These are phyloP conservation scores for Erucastrum elatum DNA, from an alignment of 345 rosid genomes.

Conservation along the genomic window DNA sequence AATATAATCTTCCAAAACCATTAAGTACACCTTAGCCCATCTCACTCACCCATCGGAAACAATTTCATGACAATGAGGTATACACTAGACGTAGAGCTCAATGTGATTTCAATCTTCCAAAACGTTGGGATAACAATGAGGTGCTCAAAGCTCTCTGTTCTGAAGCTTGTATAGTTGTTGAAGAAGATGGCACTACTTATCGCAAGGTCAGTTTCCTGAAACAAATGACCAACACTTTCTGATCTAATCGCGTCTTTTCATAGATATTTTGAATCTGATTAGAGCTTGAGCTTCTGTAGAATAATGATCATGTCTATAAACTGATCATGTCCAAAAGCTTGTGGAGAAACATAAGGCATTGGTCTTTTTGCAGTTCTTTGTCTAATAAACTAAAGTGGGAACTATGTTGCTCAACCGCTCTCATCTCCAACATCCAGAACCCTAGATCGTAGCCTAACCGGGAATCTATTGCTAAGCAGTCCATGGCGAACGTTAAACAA, in stretches of 20 bases:
- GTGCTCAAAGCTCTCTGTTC: constrained; percentile 87
- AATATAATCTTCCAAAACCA: neutral
- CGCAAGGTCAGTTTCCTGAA: constrained; percentile 58
- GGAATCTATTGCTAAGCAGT: constrained; percentile 78
- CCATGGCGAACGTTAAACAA: constrained; percentile 59
- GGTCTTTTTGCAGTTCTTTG: constrained; percentile 40
- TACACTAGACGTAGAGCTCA: too few relatives aligned
- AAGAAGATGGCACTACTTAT: constrained; percentile 92
- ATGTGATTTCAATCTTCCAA: constrained; percentile 47
- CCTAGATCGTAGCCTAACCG: constrained; percentile 75
- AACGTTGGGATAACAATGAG: constrained; percentile 93
- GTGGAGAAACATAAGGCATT: neutral
- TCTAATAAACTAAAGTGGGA: too few relatives aligned
- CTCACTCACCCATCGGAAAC: constrained; percentile 1
- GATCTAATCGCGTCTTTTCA: constrained; percentile 23
- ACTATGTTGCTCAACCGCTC: constrained; percentile 57
- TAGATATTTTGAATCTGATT: neutral
- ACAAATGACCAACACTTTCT: neutral
- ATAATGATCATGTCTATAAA: neutral
- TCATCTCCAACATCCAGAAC: constrained; percentile 81
- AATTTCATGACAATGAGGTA: neutral
- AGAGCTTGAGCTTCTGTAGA: neutral
- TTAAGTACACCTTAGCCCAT: neutral
- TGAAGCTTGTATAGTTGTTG: constrained; percentile 96
- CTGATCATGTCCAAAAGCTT: constrained; percentile 6